Evolutionary conservation across 2,329 filamentous ascomycete genomes (phyloP).

Genomic region (Plenodomus tracheiphilus): DNA sequence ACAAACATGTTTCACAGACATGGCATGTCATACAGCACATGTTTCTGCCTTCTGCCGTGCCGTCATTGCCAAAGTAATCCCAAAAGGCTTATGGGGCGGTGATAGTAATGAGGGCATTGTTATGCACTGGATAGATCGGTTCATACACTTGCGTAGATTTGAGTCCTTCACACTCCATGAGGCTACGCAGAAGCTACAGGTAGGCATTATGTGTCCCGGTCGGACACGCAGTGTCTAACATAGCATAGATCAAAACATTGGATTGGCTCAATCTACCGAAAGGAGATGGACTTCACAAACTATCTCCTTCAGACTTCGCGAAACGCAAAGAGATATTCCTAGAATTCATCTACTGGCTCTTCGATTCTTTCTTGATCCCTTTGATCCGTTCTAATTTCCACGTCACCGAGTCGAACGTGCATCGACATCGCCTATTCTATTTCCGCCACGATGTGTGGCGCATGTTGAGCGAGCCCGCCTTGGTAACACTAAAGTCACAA

Average conservation of each 20-base stretch:
- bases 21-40: conserved; percentile 67
- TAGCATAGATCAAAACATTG: conserved; percentile 64
- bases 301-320: conserved; percentile 69
- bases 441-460: conserved; percentile 95
- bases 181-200: conserved; percentile 74
- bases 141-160: conserved; percentile 76
- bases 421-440: conserved; percentile 84
- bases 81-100: conserved; percentile 72
- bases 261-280: conserved; percentile 70
- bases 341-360: conserved; percentile 89
- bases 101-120: conserved; percentile 67
- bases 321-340: conserved; percentile 80
- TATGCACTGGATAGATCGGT: conserved; percentile 72
- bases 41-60: conserved; percentile 89
- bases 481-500: conserved; percentile 65
- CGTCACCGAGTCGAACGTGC: conserved; percentile 83
- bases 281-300: conserved; percentile 53
- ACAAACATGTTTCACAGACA: conserved; percentile 58
- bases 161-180: conserved; percentile 82
- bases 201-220: conserved; percentile 41
- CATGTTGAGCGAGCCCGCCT: conserved; percentile 71
- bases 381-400: conserved; percentile 88
- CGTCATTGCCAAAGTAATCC: conserved; percentile 72
- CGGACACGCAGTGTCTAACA: conserved; percentile 16
- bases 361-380: conserved; percentile 89